phyloP scores from a whole-genome alignment of 2,329 filamentous ascomycete species.

The Microdochium paspali region DNA sequence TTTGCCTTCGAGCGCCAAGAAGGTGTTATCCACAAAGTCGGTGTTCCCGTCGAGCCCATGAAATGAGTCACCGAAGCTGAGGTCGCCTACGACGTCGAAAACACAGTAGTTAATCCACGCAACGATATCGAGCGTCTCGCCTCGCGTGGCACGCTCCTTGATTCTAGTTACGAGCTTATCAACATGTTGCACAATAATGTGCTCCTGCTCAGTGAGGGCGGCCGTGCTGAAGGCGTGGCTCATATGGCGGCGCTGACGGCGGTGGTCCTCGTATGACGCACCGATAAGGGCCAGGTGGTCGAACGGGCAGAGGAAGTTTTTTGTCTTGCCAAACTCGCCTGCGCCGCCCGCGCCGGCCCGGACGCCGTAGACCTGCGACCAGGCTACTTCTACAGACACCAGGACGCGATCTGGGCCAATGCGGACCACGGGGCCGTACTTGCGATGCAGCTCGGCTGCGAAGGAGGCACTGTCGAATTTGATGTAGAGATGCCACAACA shows the following conservation, averaged over 20 bases:
- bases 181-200: slow-evolving; percentile 19
- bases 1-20: slow-evolving; percentile 12
- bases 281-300: slow-evolving; percentile 7
- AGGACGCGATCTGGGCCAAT: not conserved
- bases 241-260: not conserved
- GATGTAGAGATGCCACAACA: not conserved
- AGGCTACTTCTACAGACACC: not conserved
- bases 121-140: slow-evolving; percentile 18
- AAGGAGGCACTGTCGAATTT: not conserved
- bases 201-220: not conserved
- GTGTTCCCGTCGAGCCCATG: slow-evolving; percentile 22
- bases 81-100: slow-evolving; percentile 34
- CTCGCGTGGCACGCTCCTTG: slow-evolving; percentile 8
- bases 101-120: slow-evolving; percentile 29
- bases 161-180: slow-evolving; percentile 23
- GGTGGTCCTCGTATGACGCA: not conserved
- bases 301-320: not conserved
- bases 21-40: slow-evolving; percentile 23
- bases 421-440: not conserved
- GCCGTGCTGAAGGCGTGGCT: not conserved
- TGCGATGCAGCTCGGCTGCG: not conserved
- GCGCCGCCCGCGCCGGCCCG: not conserved
- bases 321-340: not conserved
- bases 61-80: slow-evolving; percentile 35
- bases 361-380: not conserved